phyloP scores from a whole-genome alignment of 768 basidiomycete genomes.

The Clathrus columnatus region DNA sequence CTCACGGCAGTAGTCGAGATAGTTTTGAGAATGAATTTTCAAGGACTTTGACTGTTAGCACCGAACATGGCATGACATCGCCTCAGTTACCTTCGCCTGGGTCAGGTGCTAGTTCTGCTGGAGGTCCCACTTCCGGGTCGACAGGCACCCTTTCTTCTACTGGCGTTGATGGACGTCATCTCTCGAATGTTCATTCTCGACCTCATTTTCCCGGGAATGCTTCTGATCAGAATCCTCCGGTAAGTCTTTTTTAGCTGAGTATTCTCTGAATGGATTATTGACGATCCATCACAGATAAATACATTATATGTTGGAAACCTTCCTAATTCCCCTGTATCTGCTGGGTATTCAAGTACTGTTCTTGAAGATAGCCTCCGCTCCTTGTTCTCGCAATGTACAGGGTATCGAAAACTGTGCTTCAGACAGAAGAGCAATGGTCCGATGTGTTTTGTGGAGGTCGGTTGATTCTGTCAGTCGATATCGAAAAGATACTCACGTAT shows the following conservation, averaged over 20 bases:
- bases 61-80: constrained; percentile 42
- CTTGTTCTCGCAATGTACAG: constrained; percentile 69
- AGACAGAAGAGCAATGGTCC: constrained; percentile 95
- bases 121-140: neutral
- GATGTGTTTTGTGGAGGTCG: constrained; percentile 98
- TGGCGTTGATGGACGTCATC: too few species aligned
- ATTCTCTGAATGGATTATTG: neutral
- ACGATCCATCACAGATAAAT: constrained; percentile 54
- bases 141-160: neutral
- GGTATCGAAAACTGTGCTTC: constrained; percentile 89
- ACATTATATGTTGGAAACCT: constrained; percentile 99
- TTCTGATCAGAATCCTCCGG: constrained; percentile 89
- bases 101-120: constrained; percentile 45
- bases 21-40: constrained; percentile 27
- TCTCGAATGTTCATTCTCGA: constrained; percentile 6
- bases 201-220: constrained; percentile 22
- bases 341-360: constrained; percentile 65
- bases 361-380: constrained; percentile 83
- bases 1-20: constrained; percentile 18
- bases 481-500: constrained; percentile 2
- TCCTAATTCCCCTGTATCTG: constrained; percentile 67
- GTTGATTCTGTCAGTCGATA: constrained; percentile 13
- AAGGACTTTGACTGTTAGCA: constrained; percentile 39
- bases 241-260: constrained; percentile 28
- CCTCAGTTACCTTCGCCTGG: constrained; percentile 73